Base-by-base conservation (phyloP, 495 filamentous ascomycete species). In the Talaromyces proteolyticus region DNA sequence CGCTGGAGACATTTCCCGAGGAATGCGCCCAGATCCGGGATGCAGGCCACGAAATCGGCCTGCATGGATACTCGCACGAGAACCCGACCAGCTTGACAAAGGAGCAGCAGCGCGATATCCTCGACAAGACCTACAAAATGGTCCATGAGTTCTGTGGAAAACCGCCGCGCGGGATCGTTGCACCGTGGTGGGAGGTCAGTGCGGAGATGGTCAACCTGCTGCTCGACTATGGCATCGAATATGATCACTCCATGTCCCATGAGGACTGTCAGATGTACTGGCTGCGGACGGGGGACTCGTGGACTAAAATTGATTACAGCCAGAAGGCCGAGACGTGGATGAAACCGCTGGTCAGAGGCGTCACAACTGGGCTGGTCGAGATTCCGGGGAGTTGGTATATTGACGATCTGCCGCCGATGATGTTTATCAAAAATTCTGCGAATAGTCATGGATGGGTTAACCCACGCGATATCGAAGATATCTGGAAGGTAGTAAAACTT, bases 11-110 rank as follows among this genome's bases (percentile, higher is more conserved):
- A 12, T 91, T 90, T 58, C 87, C 86, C 0, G 84, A 87, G 58
- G 85, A 89, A 57, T 87, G 83, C 57, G 78, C 80, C 22, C 75
- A 79, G 69, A 75, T 92, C 23, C 74, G 83, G n/a, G 87, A 91
- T 50, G 71, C 77, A 3, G 87, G 87, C 1, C 87, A 89, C 58
- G 87, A 91, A 60, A 89, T 91, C 55, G 87, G 87, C 6, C 78
- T 87, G 0, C 84, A 86, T 50, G 84, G 84, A 1, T 86, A 92
- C 62, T 80, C 75, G 3, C 87, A 91, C 58, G 87, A 92, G 63
- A 90, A 89, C 50, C 85, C 86, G 0, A 68, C 72, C 7, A 75
- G 78, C 43, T 88, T 92, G 85, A 84, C 70, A 11, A 64, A 82
- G 29, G 83, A 87, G 58, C 87, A 90, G 61, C 87, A 91, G 59